Percentiles rank a stretch among this genome's conserved stretches.
Conservation (phyloP, 768 basidiomycete genomes). For the Cystofilobasidium ferigula region DNA sequence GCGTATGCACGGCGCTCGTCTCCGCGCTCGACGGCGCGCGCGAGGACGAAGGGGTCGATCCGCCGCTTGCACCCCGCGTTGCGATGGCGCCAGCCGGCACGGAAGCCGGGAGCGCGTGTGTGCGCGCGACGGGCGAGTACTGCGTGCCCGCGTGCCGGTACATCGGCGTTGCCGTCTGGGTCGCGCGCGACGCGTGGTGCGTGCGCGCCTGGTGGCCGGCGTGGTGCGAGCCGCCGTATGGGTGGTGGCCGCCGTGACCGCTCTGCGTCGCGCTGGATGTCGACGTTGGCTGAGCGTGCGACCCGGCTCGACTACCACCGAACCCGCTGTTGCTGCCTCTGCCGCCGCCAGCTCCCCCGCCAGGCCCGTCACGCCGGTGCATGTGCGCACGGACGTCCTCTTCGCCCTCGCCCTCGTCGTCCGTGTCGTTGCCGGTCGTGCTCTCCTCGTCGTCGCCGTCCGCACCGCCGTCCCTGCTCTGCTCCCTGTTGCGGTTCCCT, state of each 20-base stretch:
- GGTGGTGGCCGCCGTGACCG: not conserved
- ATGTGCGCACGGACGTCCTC: not conserved
- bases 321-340: not conserved
- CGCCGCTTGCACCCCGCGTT: not conserved
- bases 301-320: not conserved
- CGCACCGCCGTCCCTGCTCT: slow-evolving; percentile 69
- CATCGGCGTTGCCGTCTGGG: not conserved
- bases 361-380: not conserved
- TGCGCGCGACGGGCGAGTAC: not conserved
- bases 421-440: slow-evolving; percentile 50
- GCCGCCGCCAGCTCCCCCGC: not conserved
- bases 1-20: not conserved
- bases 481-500: slow-evolving; percentile 32
- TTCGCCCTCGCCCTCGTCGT: slow-evolving; percentile 23
- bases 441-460: slow-evolving; percentile 48
- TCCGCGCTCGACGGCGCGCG: not conserved
- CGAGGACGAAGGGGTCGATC: not conserved
- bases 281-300: not conserved
- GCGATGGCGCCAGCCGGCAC: not conserved
- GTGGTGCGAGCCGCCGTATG: not conserved
- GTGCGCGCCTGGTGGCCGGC: not conserved
- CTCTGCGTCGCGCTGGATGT: not conserved
- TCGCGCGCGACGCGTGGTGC: not conserved
- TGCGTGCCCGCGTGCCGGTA: not conserved
- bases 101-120: not conserved